A percentile compares a stretch with the other conserved stretches of the same genome.
Conservation (phyloP, 257 asterid genomes). For the Gardenia jasminoides region DNA sequence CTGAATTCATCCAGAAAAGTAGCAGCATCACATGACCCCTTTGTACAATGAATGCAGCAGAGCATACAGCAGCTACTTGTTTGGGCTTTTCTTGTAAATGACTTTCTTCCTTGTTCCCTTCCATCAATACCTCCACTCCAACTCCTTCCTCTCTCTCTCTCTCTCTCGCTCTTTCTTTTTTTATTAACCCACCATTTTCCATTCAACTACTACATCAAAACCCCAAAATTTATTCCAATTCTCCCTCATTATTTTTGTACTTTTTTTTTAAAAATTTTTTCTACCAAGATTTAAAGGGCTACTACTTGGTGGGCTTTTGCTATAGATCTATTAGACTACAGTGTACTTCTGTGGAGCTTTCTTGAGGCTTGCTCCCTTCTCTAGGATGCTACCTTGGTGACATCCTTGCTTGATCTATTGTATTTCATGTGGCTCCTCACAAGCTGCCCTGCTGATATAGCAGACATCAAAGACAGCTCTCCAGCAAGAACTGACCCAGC, state of each 20-base stretch:
- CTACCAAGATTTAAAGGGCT: background rate
- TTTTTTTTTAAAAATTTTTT: background rate
- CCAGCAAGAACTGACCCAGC: conserved; percentile 59
- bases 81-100: conserved; percentile 3
- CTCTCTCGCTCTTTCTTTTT: background rate
- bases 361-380: background rate
- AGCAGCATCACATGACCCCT: conserved; percentile 19
- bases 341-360: background rate
- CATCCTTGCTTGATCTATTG: conserved; percentile 46
- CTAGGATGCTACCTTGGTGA: conserved; percentile 27
- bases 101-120: background rate
- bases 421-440: conserved; percentile 53
- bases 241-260: background rate
- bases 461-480: conserved; percentile 51
- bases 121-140: background rate
- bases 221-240: conserved; percentile 1
- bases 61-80: conserved; percentile 5
- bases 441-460: conserved; percentile 54
- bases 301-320: background rate
- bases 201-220: background rate
- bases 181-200: background rate
- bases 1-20: background rate
- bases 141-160: background rate
- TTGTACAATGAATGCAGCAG: background rate
- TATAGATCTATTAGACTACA: background rate